Base-by-base conservation (phyloP, 2,329 filamentous ascomycete species). In the Pezicula radicicola region DNA sequence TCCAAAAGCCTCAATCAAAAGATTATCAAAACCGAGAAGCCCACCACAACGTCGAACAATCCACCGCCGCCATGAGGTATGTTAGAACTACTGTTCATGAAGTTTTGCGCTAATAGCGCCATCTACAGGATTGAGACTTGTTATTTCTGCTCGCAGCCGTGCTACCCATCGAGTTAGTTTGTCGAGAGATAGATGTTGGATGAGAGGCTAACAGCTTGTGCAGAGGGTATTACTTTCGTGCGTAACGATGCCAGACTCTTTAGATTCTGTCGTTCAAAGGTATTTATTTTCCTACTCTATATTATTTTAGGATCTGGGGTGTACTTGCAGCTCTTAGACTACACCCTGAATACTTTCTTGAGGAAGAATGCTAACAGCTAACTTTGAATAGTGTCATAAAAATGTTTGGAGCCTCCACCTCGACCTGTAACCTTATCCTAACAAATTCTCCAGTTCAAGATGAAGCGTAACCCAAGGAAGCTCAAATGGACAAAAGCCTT, bases 391-490 rank as follows among this genome's bases (percentile, higher is more conserved):
- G 25, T 83, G 80, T 70, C 80, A 81, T 69, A 76, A 76, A 65
- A 87, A 85, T 72, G 75, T 76, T 64, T 57, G 70, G 66, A 9
- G 9, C 15, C 15, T 13, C 37, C n/a, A 13, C n/a, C 42, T 40
- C 33, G 7, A 15, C 19, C 28, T 39, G 18, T 35, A 48, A 40
- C 10, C 39, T 12, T n/a, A n/a, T 15, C 10, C 35, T 49, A 21
- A 50, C 48, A 35, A 44, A 19, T 16, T 12, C 2, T 6, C 46
- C 60, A 84, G 79, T 96, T 95, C 83, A 94, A 95, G 76, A 96
- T 96, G 90, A 96, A 96, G 88, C 87, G 94, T 61, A 97, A 97
- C 75, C 92, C 93, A 35, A 86, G 93, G 70, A 96, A 97, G 74
- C 83, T 97, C 63, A 94, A 91, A 74, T 97, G 93, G 94, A 97